A percentile compares a stretch with the other conserved stretches of the same genome.
Conservation (phyloP, 768 basidiomycete genomes). For the Russula griseocarnosa region DNA sequence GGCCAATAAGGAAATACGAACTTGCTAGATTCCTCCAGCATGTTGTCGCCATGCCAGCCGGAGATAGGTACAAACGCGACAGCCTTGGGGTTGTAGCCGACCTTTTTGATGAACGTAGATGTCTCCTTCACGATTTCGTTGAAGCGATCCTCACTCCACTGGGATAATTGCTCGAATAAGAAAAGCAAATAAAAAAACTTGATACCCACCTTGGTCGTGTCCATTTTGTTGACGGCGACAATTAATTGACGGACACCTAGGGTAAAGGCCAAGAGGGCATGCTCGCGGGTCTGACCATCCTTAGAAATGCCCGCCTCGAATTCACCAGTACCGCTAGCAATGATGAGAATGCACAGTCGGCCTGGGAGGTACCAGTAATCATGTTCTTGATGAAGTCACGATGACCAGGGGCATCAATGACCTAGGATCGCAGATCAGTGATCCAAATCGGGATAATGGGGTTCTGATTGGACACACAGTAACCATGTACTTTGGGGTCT, state of each 20-base stretch:
- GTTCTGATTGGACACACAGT: slow-evolving; percentile 53
- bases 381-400: slow-evolving; percentile 99
- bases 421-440: slow-evolving; percentile 42
- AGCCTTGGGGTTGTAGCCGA: slow-evolving; percentile 98
- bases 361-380: slow-evolving; percentile 99
- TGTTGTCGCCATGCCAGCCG: slow-evolving; percentile 99
- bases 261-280: slow-evolving; percentile 99
- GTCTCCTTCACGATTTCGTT: slow-evolving; percentile 99
- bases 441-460: slow-evolving; percentile 18
- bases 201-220: slow-evolving; percentile 83
- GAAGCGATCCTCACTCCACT: slow-evolving; percentile 99
- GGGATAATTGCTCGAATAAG: slow-evolving; percentile 20
- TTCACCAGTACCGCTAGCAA: slow-evolving; percentile 98
- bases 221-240: slow-evolving; percentile 99
- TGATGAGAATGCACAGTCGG: slow-evolving; percentile 99
- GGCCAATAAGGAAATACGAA: slow-evolving; percentile 38
- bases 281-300: slow-evolving; percentile 99
- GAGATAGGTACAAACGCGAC: slow-evolving; percentile 99
- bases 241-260: slow-evolving; percentile 99
- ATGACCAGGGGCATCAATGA: slow-evolving; percentile 99
- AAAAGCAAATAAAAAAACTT: not conserved
- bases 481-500: slow-evolving; percentile 95
- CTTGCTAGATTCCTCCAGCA: slow-evolving; percentile 98
- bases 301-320: slow-evolving; percentile 99
- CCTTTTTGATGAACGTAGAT: slow-evolving; percentile 98